Evolutionary conservation across 176 grass and related monocot species (phyloP).

Genomic region (Canna indica): DNA sequence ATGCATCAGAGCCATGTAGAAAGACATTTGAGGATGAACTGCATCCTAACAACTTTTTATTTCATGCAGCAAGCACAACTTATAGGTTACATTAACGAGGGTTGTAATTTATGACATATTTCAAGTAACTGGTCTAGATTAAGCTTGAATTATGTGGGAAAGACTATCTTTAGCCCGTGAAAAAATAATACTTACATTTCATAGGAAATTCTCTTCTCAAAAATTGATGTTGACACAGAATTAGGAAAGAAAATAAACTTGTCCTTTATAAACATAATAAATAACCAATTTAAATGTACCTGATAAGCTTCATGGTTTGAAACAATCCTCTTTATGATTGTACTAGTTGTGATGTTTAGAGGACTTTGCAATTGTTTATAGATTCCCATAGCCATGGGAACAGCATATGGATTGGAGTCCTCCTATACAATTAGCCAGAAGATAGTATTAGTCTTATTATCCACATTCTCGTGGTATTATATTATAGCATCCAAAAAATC

Average conservation of each 20-base stretch:
- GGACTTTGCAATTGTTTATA: slow-evolving; percentile 60
- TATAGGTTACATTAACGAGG: background rate
- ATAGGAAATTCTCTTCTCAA: too few species aligned
- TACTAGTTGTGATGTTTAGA: slow-evolving; percentile 86
- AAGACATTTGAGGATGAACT: background rate
- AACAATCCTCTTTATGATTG: slow-evolving; percentile 96
- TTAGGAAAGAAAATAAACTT: background rate
- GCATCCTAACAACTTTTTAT: background rate
- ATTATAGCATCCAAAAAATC: background rate
- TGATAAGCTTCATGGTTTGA: slow-evolving; percentile 92
- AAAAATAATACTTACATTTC: too few species aligned
- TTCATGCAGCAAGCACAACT: background rate
- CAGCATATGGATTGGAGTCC: slow-evolving; percentile 77
- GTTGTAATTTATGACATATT: background rate
- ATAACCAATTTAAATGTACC: slow-evolving; percentile 30
- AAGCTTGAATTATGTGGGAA: background rate
- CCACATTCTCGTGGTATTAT: slow-evolving; percentile 2
- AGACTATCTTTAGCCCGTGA: too few species aligned
- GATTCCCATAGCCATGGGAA: slow-evolving; percentile 70
- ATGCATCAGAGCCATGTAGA: too few species aligned
- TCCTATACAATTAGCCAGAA: slow-evolving; percentile 41
- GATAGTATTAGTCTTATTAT: background rate
- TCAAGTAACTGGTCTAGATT: background rate
- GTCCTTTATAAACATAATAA: background rate
- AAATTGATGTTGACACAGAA: background rate